These are phyloP conservation scores for Kodamaea lidongshanica DNA, from an alignment of 805 yeast species.

Conservation along the genomic window DNA sequence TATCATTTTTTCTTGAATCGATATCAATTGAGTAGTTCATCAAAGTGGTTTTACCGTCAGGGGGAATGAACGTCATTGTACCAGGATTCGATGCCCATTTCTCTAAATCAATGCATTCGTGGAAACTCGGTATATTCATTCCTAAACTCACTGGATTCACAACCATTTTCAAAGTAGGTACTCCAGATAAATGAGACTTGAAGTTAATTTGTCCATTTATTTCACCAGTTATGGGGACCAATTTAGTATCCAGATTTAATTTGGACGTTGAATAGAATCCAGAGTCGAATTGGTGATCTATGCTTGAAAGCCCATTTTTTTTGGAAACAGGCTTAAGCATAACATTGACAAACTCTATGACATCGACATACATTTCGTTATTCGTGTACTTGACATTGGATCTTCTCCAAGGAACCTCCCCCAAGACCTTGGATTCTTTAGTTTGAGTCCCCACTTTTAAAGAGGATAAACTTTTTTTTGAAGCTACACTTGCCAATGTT, in stretches of 20 bases:
- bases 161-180: constrained; percentile 61
- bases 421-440: constrained; percentile 1
- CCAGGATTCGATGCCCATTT: constrained; percentile 47
- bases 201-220: constrained; percentile 62
- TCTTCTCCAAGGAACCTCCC: constrained; percentile 71
- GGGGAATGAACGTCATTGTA: constrained; percentile 67
- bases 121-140: constrained; percentile 59
- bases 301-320: constrained; percentile 5
- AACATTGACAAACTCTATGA: constrained; percentile 59
- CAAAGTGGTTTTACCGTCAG: constrained; percentile 69
- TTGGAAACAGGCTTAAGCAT: constrained; percentile 35
- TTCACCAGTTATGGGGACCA: constrained; percentile 43
- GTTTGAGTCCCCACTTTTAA: constrained; percentile 17
- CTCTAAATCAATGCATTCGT: constrained; percentile 56
- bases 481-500: constrained; percentile 25
- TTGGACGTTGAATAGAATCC: constrained; percentile 19
- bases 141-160: constrained; percentile 41
- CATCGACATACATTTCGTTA: constrained; percentile 83
- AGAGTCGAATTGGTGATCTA: constrained; percentile 14
- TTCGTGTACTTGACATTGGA: constrained; percentile 63
- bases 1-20: constrained; percentile 14
- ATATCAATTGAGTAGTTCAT: constrained; percentile 61
- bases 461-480: constrained; percentile 16
- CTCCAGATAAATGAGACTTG: constrained; percentile 67
- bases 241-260: constrained; percentile 11